These are phyloP conservation scores for Tulasnella sp. DNA, from an alignment of 768 basidiomycete species.

Conservation along the genomic window DNA sequence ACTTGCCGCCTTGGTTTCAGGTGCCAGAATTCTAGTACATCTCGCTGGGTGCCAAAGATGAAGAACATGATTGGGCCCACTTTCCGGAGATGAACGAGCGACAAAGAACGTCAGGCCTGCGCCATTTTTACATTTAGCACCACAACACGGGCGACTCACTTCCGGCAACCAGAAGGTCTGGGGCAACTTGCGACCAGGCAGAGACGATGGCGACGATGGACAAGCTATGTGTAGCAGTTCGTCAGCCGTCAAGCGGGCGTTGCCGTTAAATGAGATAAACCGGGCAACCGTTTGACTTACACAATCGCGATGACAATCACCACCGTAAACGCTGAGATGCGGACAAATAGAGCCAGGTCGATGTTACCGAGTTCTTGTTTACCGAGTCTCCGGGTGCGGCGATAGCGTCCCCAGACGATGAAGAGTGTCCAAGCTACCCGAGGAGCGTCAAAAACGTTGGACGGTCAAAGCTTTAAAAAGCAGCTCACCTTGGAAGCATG, in stretches of 20 bases:
- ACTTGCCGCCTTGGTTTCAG: not conserved
- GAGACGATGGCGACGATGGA: slow-evolving; percentile 9
- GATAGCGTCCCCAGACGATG: slow-evolving; percentile 19
- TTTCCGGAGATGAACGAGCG: not conserved
- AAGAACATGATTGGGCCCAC: slow-evolving; percentile 5
- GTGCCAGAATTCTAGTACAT: slow-evolving; percentile 17
- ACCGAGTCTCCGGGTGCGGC: slow-evolving; percentile 12
- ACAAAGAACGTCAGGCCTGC: not conserved
- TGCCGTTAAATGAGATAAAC: not conserved
- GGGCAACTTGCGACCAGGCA: slow-evolving; percentile 17
- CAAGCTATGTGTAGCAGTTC: not conserved
- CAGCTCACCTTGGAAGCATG: slow-evolving; percentile 7
- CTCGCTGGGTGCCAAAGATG: slow-evolving; percentile 16
- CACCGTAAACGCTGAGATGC: slow-evolving; percentile 9
- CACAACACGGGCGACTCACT: not conserved
- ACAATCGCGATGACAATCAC: slow-evolving; percentile 18
- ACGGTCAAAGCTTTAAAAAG: not conserved
- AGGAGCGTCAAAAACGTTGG: not conserved
- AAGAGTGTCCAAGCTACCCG: slow-evolving; percentile 12
- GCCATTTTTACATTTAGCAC: not conserved
- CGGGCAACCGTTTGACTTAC: not conserved
- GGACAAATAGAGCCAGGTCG: slow-evolving; percentile 19
- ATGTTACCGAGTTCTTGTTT: slow-evolving; percentile 17
- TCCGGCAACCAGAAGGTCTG: slow-evolving; percentile 3
- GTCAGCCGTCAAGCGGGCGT: not conserved